Conservation (phyloP, 2,329 filamentous ascomycete genomes). For the Botrytis squamosa region DNA sequence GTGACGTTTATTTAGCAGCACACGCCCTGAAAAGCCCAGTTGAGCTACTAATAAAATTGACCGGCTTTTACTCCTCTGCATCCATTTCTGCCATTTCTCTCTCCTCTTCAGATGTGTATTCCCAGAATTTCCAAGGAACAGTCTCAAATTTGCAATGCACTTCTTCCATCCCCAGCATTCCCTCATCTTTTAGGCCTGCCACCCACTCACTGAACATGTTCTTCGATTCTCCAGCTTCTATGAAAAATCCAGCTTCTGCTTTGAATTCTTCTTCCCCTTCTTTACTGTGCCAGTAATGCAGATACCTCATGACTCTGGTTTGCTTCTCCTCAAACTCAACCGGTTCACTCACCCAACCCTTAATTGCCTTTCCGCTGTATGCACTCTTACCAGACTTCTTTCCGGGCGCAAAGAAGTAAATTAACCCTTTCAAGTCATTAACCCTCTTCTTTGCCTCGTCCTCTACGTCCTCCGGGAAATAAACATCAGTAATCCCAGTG, state of each 20-base stretch:
- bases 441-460: not conserved
- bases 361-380: not conserved
- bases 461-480: not conserved
- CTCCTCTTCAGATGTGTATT: not conserved
- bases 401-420: not conserved
- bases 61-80: not conserved
- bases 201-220: not conserved
- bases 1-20: not conserved
- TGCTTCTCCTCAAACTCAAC: not conserved
- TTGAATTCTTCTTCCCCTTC: not conserved
- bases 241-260: not conserved
- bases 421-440: not conserved
- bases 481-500: not conserved
- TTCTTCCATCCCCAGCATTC: not conserved
- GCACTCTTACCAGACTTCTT: not conserved
- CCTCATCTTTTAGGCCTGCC: not conserved
- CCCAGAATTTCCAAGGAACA: constrained; percentile 5
- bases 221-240: not conserved
- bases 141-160: not conserved
- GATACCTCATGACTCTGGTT: not conserved
- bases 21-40: not conserved
- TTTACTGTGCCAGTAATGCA: not conserved
- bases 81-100: constrained; percentile 1
- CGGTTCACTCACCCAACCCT: not conserved
- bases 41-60: not conserved